phyloP scores from a whole-genome alignment of 169 alveolate genomes.

The Babesia caballi region DNA sequence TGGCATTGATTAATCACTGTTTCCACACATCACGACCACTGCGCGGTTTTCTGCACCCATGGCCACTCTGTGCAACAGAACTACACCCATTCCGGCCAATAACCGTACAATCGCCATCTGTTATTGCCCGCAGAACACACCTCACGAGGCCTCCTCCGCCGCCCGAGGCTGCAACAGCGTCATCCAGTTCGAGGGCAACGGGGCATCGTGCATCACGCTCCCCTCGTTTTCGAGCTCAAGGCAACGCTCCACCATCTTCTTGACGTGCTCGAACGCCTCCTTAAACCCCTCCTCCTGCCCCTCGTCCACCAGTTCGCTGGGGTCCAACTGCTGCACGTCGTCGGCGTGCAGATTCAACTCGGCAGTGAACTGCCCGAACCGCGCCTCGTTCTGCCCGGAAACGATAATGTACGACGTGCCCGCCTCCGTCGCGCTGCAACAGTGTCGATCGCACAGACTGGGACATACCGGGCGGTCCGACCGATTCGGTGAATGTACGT shows the following conservation, averaged over 20 bases:
- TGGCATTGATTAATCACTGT: too few relatives aligned
- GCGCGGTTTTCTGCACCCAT: too few relatives aligned
- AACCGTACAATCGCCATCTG: too few relatives aligned
- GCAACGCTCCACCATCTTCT: slow-evolving; percentile 13
- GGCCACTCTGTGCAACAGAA: too few relatives aligned
- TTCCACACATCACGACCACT: too few relatives aligned
- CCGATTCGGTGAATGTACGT: slow-evolving; percentile 94
- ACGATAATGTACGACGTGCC: slow-evolving; percentile 34
- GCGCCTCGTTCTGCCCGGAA: slow-evolving; percentile 4
- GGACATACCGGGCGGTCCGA: slow-evolving; percentile 94
- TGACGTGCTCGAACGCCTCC: not conserved
- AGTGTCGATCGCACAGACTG: not conserved
- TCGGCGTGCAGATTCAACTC: not conserved
- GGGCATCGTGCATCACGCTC: slow-evolving; percentile 7
- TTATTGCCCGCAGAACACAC: too few relatives aligned
- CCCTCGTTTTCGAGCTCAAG: slow-evolving; percentile 37
- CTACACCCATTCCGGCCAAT: too few relatives aligned
- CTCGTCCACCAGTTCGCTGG: not conserved
- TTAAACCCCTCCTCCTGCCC: not conserved
- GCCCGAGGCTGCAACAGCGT: slow-evolving; percentile 1
- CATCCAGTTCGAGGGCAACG: slow-evolving; percentile 23
- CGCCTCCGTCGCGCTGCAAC: slow-evolving; percentile 12
- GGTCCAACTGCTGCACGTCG: not conserved
- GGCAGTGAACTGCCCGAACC: not conserved
- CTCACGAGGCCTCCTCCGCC: not conserved